Conservation (phyloP, 179 eudicot genomes). For the Carnegiea gigantea region DNA sequence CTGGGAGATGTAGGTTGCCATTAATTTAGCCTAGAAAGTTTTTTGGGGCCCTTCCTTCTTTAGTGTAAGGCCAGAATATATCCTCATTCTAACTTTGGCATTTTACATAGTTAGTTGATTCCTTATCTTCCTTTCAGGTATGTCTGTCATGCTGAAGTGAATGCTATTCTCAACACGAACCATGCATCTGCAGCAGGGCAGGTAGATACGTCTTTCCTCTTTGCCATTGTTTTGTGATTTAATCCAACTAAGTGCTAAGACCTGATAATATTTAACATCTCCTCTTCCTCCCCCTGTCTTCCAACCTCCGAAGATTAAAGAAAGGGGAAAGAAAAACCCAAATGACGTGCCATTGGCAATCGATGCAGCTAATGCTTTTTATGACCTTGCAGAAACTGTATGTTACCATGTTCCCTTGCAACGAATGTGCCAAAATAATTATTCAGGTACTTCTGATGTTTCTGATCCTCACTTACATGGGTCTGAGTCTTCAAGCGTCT, state of each 20-base stretch:
- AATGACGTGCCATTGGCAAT: background rate
- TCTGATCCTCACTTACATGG: background rate
- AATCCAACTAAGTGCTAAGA: background rate
- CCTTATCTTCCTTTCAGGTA: constrained; percentile 45
- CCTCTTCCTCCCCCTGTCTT: background rate
- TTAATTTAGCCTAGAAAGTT: background rate
- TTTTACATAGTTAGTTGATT: background rate
- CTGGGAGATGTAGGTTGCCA: background rate
- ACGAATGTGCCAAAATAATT: constrained; percentile 90
- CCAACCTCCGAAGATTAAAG: no score
- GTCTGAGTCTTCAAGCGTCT: background rate
- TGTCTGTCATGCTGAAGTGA: constrained; percentile 98
- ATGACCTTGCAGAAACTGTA: constrained; percentile 70
- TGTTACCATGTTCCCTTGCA: constrained; percentile 97
- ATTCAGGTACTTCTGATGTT: constrained; percentile 61
- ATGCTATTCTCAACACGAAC: constrained; percentile 88
- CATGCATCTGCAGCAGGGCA: constrained; percentile 97
- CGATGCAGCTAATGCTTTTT: constrained; percentile 6
- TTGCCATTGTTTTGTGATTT: background rate
- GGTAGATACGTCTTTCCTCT: constrained; percentile 36
- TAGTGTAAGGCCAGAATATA: background rate
- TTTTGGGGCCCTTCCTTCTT: background rate
- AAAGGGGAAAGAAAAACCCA: background rate
- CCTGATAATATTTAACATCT: background rate
- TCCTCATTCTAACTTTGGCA: background rate